A percentile compares a stretch with the other conserved stretches of the same genome.
Evolutionary conservation across 2,329 filamentous ascomycete genomes (phyloP).

Genomic region (Clonostachys rosea): DNA sequence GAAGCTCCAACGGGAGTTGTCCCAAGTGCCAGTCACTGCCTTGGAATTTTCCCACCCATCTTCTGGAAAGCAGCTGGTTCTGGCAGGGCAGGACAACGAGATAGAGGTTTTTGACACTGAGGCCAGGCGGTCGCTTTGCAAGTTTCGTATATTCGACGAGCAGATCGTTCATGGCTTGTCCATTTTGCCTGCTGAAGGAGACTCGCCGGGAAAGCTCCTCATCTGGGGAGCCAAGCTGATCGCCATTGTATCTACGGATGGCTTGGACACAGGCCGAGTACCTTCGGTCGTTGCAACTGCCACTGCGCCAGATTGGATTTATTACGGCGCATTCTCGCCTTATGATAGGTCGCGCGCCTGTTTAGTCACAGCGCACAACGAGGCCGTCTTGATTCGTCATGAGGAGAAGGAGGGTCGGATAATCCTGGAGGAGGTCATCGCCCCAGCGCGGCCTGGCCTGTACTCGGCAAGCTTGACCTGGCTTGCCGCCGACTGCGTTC

Average conservation of each 20-base stretch:
- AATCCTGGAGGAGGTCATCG: conserved; percentile 44
- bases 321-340: conserved; percentile 57
- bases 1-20: conserved; percentile 22
- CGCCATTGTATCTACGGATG: conserved; percentile 25
- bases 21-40: conserved; percentile 54
- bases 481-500: conserved; percentile 50
- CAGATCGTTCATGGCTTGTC: conserved; percentile 72
- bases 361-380: conserved; percentile 84
- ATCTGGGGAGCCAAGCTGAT: conserved; percentile 68
- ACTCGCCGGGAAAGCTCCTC: conserved; percentile 32
- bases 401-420: conserved; percentile 20
- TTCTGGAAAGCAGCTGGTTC: conserved; percentile 31
- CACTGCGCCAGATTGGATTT: conserved; percentile 69
- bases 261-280: conserved; percentile 7
- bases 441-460: conserved; percentile 75
- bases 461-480: conserved; percentile 77
- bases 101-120: conserved; percentile 47
- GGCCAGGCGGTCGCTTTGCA: conserved; percentile 26
- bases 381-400: conserved; percentile 51
- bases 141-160: conserved; percentile 53
- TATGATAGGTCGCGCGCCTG: conserved; percentile 38
- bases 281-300: conserved; percentile 26
- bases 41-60: conserved; percentile 42
- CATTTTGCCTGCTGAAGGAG: conserved; percentile 18
- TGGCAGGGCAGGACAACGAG: conserved; percentile 57